Base-by-base conservation (phyloP, 805 yeast species). In the Yamadazyma laniorum region DNA sequence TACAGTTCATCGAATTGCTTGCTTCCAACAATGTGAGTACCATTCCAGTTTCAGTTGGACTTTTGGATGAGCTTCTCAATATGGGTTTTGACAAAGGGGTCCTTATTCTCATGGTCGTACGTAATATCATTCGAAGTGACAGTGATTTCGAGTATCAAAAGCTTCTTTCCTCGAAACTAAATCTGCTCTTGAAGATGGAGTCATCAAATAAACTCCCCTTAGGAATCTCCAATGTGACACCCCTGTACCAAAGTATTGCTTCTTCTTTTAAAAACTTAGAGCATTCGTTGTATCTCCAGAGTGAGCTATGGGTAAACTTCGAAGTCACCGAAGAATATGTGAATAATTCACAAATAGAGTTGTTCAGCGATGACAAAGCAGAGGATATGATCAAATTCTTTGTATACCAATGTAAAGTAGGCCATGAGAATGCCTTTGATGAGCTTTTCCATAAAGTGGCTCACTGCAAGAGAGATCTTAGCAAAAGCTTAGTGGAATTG, bases 1-100 rank as follows among this genome's bases (percentile, higher is more conserved):
- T 83, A 26, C 54, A 56, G 12, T 52, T 86, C 2, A 73, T 88
- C 25, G 87, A 87, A 42, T 43, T 68, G 0, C 68, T 88, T 34
- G 82, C 80, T 63, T 70, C 39, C 43, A 72, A 34, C 37, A 58
- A 30, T 38, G 63, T 42, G 57, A 56, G 35, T 39, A 50, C 47
- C 33, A 47, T 42, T 31, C 34, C 32, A 21, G 43, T 23, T 30
- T 50, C 64, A 6, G 44, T 46, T 36, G 21, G 33, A 6, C 27
- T 58, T 15, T 32, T 51, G 18, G 34, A 47, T 25, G 35, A 42
- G 1, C 38, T 67, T 9, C 37, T 53, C 1, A 34, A 19, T 1
- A 17, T 60, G 41, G 70, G 70, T 1, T 47, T 64, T 18, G 40
- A 52, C 12, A 46, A 38, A 17, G 30, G 42, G 3, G 11, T 40